These are phyloP conservation scores for Solanum chmielewskii DNA, from an alignment of 257 asterid genomes.

Conservation along the genomic window DNA sequence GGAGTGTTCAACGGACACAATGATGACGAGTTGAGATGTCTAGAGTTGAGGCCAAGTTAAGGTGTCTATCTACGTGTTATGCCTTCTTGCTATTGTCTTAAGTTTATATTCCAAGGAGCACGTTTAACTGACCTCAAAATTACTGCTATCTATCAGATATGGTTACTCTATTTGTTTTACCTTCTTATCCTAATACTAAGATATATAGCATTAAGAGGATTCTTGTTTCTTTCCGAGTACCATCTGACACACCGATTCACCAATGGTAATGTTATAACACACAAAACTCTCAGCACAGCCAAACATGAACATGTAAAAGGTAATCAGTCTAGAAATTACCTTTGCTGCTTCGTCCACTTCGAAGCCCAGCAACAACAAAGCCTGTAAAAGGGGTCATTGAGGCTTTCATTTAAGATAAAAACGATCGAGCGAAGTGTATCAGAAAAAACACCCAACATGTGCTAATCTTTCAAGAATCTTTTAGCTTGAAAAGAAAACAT, in stretches of 20 bases:
- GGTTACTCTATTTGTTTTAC: background rate
- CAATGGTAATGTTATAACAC: background rate
- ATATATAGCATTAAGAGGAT: background rate
- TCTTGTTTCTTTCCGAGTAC: background rate
- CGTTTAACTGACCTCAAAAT: background rate
- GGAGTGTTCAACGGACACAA: background rate
- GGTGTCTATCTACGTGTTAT: background rate
- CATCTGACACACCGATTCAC: background rate
- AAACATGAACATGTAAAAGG: background rate
- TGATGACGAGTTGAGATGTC: background rate
- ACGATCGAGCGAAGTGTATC: background rate
- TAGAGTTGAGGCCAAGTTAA: background rate
- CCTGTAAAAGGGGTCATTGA: conserved; percentile 32
- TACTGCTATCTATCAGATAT: background rate
- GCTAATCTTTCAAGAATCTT: background rate
- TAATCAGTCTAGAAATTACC: conserved; percentile 19
- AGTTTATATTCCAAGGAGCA: background rate
- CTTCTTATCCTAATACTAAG: background rate
- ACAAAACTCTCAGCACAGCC: background rate
- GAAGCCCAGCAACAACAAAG: conserved; percentile 71
- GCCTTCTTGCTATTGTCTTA: background rate
- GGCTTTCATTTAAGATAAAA: background rate
- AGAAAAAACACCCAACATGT: background rate
- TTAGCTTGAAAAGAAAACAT: background rate
- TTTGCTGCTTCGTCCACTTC: conserved; percentile 59